Conservation (phyloP, 1,139 yeast species). For the Nadsonia starkeyi-henricii region DNA sequence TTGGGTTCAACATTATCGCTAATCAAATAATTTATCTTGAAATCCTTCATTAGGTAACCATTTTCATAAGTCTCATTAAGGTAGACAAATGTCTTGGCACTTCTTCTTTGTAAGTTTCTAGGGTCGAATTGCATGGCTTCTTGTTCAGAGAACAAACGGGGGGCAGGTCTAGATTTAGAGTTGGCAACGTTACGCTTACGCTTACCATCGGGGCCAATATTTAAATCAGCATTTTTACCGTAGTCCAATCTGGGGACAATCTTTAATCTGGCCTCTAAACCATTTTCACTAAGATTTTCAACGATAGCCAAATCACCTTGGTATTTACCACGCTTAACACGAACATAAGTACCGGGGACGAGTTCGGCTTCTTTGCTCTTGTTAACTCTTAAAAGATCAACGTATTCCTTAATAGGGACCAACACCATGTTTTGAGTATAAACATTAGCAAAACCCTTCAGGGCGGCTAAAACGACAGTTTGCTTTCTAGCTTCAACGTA, state of each 20-base stretch:
- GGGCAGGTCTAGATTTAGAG: slow-evolving; percentile 49
- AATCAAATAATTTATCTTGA: slow-evolving; percentile 66
- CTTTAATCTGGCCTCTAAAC: slow-evolving; percentile 82
- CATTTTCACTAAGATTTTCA: slow-evolving; percentile 86
- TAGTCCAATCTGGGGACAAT: slow-evolving; percentile 89
- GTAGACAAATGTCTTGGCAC: slow-evolving; percentile 60
- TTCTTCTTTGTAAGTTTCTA: slow-evolving; percentile 51
- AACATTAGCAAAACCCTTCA: slow-evolving; percentile 80
- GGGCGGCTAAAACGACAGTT: slow-evolving; percentile 80
- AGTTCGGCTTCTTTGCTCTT: slow-evolving; percentile 79
- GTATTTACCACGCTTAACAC: slow-evolving; percentile 82
- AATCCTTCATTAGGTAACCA: slow-evolving; percentile 78
- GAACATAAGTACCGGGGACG: slow-evolving; percentile 82
- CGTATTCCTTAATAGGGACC: slow-evolving; percentile 92
- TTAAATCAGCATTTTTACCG: slow-evolving; percentile 51
- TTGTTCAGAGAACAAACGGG: slow-evolving; percentile 53
- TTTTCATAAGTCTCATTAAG: slow-evolving; percentile 79
- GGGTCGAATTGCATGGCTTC: slow-evolving; percentile 51
- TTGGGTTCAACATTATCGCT: slow-evolving; percentile 79
- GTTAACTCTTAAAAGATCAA: slow-evolving; percentile 81
- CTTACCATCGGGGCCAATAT: slow-evolving; percentile 33
- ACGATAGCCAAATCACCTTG: slow-evolving; percentile 89
- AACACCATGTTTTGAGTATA: slow-evolving; percentile 56
- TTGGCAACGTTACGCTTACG: slow-evolving; percentile 38
- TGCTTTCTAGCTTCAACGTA: slow-evolving; percentile 90